A percentile compares a stretch with the other conserved stretches of the same genome.
Evolutionary conservation across 1,284 basidiomycete species (phyloP).

Genomic region (Rhodofomes roseus): DNA sequence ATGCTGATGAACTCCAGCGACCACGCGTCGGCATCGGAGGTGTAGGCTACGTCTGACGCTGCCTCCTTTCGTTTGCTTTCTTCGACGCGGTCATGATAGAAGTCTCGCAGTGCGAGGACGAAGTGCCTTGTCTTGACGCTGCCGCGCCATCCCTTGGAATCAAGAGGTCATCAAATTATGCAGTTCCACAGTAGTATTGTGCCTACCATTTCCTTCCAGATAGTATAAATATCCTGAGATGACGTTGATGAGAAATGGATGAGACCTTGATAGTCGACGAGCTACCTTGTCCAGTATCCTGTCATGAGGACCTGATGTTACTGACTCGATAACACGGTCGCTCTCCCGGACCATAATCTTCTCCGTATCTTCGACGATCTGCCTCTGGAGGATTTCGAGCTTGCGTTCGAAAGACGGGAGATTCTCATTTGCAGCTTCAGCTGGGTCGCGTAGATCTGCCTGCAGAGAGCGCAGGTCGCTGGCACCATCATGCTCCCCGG

Average conservation of each 20-base stretch:
- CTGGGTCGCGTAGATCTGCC: conserved; percentile 18
- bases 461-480: not conserved
- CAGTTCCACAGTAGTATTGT: not conserved
- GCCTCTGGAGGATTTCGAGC: conserved; percentile 29
- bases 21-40: conserved; percentile 32
- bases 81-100: conserved; percentile 26
- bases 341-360: conserved; percentile 21
- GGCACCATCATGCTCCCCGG: too few species aligned
- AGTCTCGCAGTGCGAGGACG: conserved; percentile 32
- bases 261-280: not conserved
- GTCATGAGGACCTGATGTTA: conserved; percentile 31
- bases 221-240: conserved; percentile 14
- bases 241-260: not conserved
- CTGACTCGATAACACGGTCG: conserved; percentile 25
- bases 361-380: conserved; percentile 24
- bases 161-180: not conserved
- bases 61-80: conserved; percentile 3
- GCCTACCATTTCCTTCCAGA: conserved; percentile 31
- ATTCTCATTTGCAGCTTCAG: conserved; percentile 24
- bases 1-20: conserved; percentile 39
- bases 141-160: conserved; percentile 29
- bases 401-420: conserved; percentile 27
- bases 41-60: not conserved
- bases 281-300: conserved; percentile 22
- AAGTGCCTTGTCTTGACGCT: conserved; percentile 34